Evolutionary conservation across 1,284 basidiomycete genomes (phyloP).

Genomic region (Neonothopanus nambi): DNA sequence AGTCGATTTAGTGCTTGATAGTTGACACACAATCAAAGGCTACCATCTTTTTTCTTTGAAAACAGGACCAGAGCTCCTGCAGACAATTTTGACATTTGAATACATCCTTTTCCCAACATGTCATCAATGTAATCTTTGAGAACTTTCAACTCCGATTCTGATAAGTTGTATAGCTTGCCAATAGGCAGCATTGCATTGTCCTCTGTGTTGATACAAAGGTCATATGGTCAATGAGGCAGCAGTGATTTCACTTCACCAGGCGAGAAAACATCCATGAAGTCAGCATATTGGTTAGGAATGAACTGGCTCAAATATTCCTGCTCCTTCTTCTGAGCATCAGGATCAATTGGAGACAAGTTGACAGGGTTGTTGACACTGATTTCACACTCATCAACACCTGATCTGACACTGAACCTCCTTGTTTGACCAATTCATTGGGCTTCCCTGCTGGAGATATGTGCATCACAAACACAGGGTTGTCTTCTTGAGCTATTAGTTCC

Average conservation of each 20-base stretch:
- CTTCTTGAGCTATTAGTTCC: too few relatives aligned
- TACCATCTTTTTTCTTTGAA: constrained; percentile 11
- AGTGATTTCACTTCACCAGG: not conserved
- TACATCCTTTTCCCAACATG: constrained; percentile 7
- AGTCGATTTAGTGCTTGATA: constrained; percentile 1
- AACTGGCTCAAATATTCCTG: too few relatives aligned
- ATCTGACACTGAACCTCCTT: too few relatives aligned
- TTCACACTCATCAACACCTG: too few relatives aligned
- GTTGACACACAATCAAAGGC: not conserved
- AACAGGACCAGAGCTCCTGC: constrained; percentile 1
- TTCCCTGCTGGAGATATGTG: too few relatives aligned
- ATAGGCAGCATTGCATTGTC: not conserved
- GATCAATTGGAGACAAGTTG: too few relatives aligned
- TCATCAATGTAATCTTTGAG: constrained; percentile 6
- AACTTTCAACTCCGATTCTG: constrained; percentile 2
- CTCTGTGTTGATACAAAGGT: not conserved
- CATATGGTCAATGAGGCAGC: constrained; percentile 1
- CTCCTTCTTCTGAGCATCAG: too few relatives aligned
- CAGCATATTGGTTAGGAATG: not conserved
- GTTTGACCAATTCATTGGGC: too few relatives aligned
- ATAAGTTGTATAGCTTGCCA: constrained; percentile 6
- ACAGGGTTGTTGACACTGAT: too few relatives aligned
- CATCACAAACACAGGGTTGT: too few relatives aligned
- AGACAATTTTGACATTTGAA: not conserved
- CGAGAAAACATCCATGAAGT: not conserved